Conservation (phyloP, 768 basidiomycete genomes). For the Jaapia argillacea region DNA sequence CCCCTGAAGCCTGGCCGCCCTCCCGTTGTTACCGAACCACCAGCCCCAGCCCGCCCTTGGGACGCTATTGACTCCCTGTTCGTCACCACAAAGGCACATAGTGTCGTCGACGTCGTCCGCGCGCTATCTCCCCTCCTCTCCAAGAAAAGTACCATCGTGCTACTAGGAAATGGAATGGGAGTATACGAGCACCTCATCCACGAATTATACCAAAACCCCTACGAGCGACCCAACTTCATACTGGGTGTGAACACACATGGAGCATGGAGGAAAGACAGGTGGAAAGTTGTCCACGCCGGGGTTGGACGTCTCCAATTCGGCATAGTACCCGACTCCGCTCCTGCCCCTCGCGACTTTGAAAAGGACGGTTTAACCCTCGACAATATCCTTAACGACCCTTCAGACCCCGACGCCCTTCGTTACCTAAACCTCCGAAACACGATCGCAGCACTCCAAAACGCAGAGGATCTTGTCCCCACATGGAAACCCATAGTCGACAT, state of each 20-base stretch:
- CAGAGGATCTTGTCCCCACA: constrained; percentile 43
- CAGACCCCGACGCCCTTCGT: constrained; percentile 25
- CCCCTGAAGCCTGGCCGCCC: constrained; percentile 7
- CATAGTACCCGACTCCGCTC: constrained; percentile 69
- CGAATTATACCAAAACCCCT: constrained; percentile 61
- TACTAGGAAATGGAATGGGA: constrained; percentile 95
- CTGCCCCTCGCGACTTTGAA: constrained; percentile 53
- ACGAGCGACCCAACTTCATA: constrained; percentile 75
- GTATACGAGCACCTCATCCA: constrained; percentile 70
- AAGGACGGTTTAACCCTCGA: constrained; percentile 38
- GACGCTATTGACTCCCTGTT: constrained; percentile 64
- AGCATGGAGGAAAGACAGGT: constrained; percentile 41
- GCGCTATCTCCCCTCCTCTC: constrained; percentile 54
- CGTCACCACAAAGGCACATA: constrained; percentile 71
- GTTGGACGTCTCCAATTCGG: constrained; percentile 68
- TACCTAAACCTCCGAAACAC: constrained; percentile 62
- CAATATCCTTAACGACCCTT: constrained; percentile 33
- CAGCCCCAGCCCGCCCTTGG: constrained; percentile 7
- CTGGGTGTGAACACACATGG: constrained; percentile 79
- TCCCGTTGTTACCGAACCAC: constrained; percentile 7
- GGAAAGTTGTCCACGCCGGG: constrained; percentile 61
- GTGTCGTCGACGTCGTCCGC: constrained; percentile 47
- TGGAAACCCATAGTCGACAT: constrained; percentile 62
- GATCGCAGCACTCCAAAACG: constrained; percentile 48
- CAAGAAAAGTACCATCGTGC: constrained; percentile 67